These are phyloP conservation scores for Phytophthora brassicae DNA, from an alignment of 352 stramenopile genomes.

Conservation along the genomic window DNA sequence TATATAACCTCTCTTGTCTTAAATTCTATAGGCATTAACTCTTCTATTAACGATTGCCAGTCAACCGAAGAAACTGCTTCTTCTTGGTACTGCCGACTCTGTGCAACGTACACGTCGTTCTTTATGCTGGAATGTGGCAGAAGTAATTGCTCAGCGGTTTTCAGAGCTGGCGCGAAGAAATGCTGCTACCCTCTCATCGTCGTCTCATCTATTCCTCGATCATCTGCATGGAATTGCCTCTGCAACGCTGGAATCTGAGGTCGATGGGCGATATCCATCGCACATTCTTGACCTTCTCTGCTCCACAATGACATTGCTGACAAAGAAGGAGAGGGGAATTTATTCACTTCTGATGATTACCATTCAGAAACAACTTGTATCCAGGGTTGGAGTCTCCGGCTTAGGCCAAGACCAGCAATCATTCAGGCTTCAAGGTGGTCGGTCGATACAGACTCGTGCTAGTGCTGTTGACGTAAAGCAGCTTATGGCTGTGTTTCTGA, in stretches of 20 bases:
- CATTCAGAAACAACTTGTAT: conserved; percentile 82
- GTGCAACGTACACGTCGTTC: conserved; percentile 36
- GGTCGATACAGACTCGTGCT: conserved; percentile 20
- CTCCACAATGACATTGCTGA: conserved; percentile 66
- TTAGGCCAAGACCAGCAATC: conserved; percentile 28
- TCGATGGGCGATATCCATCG: conserved; percentile 48
- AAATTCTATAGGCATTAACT: conserved; percentile 51
- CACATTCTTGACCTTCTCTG: conserved; percentile 70
- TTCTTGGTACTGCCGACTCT: conserved; percentile 39
- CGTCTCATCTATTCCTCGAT: conserved; percentile 75
- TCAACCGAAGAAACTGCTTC: conserved; percentile 60
- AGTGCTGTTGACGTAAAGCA: conserved; percentile 60
- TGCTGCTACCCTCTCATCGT: conserved; percentile 46
- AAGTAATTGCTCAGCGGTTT: conserved; percentile 51
- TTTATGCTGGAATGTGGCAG: conserved; percentile 68
- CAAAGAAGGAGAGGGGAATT: conserved; percentile 64
- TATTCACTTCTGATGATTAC: conserved; percentile 84
- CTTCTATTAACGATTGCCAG: conserved; percentile 71
- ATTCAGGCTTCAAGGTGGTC: conserved; percentile 19
- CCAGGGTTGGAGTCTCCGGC: conserved; percentile 25
- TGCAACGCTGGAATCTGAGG: conserved; percentile 26
- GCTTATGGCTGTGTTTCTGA: conserved; percentile 79
- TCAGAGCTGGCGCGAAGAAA: conserved; percentile 45
- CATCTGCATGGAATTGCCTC: conserved; percentile 73
- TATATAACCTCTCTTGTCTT: background rate